These are phyloP conservation scores for Mycena floridula DNA, from an alignment of 768 basidiomycete genomes.

Conservation along the genomic window DNA sequence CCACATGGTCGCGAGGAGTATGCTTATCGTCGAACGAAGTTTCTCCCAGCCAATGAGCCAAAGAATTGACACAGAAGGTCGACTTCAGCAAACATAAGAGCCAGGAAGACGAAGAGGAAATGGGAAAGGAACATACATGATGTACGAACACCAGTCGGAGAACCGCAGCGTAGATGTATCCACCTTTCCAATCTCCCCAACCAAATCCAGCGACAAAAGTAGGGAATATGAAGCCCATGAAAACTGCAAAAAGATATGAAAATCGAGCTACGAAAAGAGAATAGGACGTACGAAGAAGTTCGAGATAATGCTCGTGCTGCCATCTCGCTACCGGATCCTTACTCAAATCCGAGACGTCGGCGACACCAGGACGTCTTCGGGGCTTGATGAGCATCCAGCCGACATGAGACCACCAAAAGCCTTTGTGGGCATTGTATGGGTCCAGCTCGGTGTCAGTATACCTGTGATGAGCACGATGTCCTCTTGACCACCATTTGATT, in stretches of 20 bases:
- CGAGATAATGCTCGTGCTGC: slow-evolving; percentile 46
- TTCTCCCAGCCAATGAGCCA: slow-evolving; percentile 54
- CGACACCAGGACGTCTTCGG: slow-evolving; percentile 36
- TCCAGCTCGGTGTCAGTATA: slow-evolving; percentile 53
- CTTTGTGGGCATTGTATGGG: slow-evolving; percentile 49
- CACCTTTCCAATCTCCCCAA: slow-evolving; percentile 52
- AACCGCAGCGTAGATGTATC: slow-evolving; percentile 44
- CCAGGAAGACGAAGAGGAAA: background rate
- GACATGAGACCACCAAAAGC: slow-evolving; percentile 43
- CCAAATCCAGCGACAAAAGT: slow-evolving; percentile 39
- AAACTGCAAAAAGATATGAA: too few relatives aligned
- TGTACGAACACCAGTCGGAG: slow-evolving; percentile 44
- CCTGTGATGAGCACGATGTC: slow-evolving; percentile 49
- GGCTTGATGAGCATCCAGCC: slow-evolving; percentile 52
- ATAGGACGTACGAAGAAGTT: too few relatives aligned
- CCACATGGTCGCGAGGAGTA: slow-evolving; percentile 41
- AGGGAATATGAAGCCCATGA: slow-evolving; percentile 41
- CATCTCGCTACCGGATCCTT: slow-evolving; percentile 40
- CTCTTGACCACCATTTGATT: slow-evolving; percentile 52
- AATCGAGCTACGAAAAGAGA: too few relatives aligned
- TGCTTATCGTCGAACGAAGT: slow-evolving; percentile 52
- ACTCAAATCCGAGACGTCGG: slow-evolving; percentile 44
- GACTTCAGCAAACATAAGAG: slow-evolving; percentile 21
- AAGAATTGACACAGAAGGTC: slow-evolving; percentile 53
- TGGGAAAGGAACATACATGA: slow-evolving; percentile 31